Evolutionary conservation across 1,139 yeast species (phyloP), one percentile per base, ranked within the genome.

Genomic region (Candida neerlandica): DNA sequence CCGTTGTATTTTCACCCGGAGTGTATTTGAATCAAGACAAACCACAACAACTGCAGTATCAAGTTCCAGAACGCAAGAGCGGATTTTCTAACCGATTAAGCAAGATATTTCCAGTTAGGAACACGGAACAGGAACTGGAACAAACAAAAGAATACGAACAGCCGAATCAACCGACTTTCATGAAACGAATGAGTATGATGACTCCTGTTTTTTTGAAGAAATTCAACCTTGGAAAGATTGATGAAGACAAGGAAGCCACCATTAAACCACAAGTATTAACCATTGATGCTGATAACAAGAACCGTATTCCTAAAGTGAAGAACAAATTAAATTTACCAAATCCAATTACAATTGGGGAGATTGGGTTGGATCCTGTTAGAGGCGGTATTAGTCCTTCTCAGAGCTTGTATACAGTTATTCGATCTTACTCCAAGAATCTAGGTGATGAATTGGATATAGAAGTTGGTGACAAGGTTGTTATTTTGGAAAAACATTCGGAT

Each of bases 201-300:
- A 70, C 77, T 3, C 79, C 80, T 0, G 51, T 71, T 39, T 58
- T 69, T 39, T 60, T 74, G 51, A 71, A 68, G 45, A 59, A 70
- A 43, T 75, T 74, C 58, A 67, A 73, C 43, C 54, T 66, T 27
- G 56, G 52, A 29, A 63, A 60, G 47, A 56, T 59, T 14, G 29
- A 37, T 10, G 43, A 39, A 14, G 18, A 29, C 5, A 47, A 45
- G 4, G 45, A 46, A 3, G 44, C 41, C 9, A 9, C 14, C 11
- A 43, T 46, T 19, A 46, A 48, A 35, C 53, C 52, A 9, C 55
- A 45, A 41, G 44, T 46, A 4, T 16, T 50, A 1, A 29, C 46
- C 10, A 41, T 48, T 7, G 33, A 38, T 16, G 38, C 33, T 26
- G 37, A 34, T 1, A 19, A n/a, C 26, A 35, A 12, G 29, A 19